phyloP scores from a whole-genome alignment of 23 red algal genomes.

The Gracilaria caudata region DNA sequence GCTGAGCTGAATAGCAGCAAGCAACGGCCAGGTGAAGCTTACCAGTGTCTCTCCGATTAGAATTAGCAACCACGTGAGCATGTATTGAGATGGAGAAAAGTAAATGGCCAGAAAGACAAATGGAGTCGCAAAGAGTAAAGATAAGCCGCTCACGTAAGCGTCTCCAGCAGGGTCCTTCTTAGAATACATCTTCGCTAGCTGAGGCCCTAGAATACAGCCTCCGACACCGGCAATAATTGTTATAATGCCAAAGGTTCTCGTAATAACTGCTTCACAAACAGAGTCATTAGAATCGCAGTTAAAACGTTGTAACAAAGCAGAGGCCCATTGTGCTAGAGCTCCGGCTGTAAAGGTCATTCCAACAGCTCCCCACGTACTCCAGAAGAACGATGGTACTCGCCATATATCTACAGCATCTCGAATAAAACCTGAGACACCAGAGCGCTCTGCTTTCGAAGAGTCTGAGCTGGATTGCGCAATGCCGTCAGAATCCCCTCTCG shows the following conservation, averaged over 20 bases:
- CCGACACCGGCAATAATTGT: constrained; percentile 67
- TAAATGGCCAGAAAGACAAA: constrained; percentile 75
- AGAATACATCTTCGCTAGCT: constrained; percentile 52
- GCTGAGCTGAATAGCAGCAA: constrained; percentile 70
- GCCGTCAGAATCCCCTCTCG: constrained; percentile 68
- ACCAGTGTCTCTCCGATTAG: constrained; percentile 72
- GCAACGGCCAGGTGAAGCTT: constrained; percentile 73
- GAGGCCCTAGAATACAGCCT: constrained; percentile 68
- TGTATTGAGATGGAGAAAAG: constrained; percentile 49
- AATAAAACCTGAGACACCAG: constrained; percentile 47
- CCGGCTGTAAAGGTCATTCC: constrained; percentile 82
- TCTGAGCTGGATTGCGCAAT: constrained; percentile 32
- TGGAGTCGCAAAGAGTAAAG: constrained; percentile 69
- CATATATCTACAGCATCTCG: constrained; percentile 61
- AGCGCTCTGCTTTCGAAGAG: constrained; percentile 17
- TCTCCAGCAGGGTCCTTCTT: constrained; percentile 53
- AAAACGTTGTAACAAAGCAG: constrained; percentile 80
- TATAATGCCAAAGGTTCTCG: constrained; percentile 77
- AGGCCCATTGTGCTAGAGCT: constrained; percentile 83
- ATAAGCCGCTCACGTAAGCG: constrained; percentile 63
- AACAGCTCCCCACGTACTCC: constrained; percentile 70
- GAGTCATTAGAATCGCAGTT: constrained; percentile 65
- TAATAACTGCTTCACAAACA: constrained; percentile 67
- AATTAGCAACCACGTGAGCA: constrained; percentile 67
- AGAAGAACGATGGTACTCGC: constrained; percentile 60